Evolutionary conservation across 2,329 filamentous ascomycete species (phyloP).

Genomic region (Aspergillus tamarii): DNA sequence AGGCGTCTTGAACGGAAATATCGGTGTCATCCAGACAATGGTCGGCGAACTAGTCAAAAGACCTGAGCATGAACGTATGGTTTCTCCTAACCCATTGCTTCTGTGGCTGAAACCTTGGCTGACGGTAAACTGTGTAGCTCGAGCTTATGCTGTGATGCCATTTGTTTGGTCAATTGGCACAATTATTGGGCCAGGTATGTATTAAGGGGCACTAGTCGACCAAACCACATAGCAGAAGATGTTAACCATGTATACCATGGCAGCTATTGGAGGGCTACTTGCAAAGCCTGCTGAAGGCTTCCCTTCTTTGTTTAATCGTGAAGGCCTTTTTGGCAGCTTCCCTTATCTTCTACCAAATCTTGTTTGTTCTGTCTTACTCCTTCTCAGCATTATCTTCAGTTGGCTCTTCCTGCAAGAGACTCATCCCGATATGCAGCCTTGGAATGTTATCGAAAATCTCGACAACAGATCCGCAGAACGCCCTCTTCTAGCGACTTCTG

Average conservation of each 20-base stretch:
- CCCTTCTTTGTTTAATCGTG: conserved; percentile 68
- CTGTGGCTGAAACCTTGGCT: conserved; percentile 11
- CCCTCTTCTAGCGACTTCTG: conserved; percentile 74
- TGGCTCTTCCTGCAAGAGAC: conserved; percentile 85
- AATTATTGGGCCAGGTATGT: conserved; percentile 71
- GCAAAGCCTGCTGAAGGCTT: conserved; percentile 76
- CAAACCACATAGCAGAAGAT: neutral
- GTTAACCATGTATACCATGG: conserved; percentile 17
- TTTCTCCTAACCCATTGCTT: neutral
- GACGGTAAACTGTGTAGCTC: conserved; percentile 55
- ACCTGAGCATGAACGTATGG: conserved; percentile 82
- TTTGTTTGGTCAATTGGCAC: conserved; percentile 93
- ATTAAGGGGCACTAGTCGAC: neutral
- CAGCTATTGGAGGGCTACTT: conserved; percentile 81
- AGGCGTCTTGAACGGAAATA: conserved; percentile 86
- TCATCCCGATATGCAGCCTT: conserved; percentile 76
- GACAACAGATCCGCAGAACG: conserved; percentile 62
- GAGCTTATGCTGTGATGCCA: conserved; percentile 89
- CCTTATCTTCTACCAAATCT: conserved; percentile 91
- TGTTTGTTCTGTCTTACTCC: conserved; percentile 74
- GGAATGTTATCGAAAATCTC: conserved; percentile 43
- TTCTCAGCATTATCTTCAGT: conserved; percentile 78
- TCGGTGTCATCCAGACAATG: conserved; percentile 90
- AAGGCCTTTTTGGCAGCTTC: conserved; percentile 73
- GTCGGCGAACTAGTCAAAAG: conserved; percentile 83